Evolutionary conservation across 805 yeast genomes (phyloP).

Genomic region (Pichia nanzhaoensis): DNA sequence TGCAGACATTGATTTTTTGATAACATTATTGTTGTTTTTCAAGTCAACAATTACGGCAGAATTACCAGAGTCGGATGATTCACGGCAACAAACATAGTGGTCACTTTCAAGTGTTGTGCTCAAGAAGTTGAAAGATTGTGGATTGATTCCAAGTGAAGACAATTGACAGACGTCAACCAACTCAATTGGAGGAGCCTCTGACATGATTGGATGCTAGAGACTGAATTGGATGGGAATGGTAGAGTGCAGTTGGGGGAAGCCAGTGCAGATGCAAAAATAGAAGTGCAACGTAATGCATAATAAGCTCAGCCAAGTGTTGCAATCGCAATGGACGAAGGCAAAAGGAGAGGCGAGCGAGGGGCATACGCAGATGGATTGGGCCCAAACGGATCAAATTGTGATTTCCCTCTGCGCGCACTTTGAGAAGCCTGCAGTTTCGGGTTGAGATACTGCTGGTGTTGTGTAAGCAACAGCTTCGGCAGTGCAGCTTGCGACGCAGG

Average conservation of each 20-base stretch:
- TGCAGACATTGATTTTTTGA: conserved; percentile 91
- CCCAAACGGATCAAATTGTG: too few relatives aligned
- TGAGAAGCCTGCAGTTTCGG: too few relatives aligned
- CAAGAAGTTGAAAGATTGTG: conserved; percentile 79
- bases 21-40: conserved; percentile 67
- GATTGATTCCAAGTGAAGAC: conserved; percentile 78
- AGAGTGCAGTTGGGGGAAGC: too few relatives aligned
- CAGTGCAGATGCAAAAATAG: background rate
- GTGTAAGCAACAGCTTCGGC: too few relatives aligned
- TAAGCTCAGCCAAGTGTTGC: too few relatives aligned
- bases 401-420: too few relatives aligned
- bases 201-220: conserved; percentile 16
- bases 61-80: conserved; percentile 56
- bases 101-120: conserved; percentile 94
- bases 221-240: background rate
- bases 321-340: background rate
- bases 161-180: conserved; percentile 92
- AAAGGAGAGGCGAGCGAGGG: too few relatives aligned
- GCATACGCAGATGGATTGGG: too few relatives aligned
- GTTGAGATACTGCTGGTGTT: too few relatives aligned
- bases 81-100: conserved; percentile 78
- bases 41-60: conserved; percentile 93
- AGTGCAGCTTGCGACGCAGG: too few relatives aligned
- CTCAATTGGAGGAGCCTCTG: conserved; percentile 83
- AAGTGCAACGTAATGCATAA: too few relatives aligned